Conservation (phyloP, 805 yeast species). For the Pichia ethanolica region DNA sequence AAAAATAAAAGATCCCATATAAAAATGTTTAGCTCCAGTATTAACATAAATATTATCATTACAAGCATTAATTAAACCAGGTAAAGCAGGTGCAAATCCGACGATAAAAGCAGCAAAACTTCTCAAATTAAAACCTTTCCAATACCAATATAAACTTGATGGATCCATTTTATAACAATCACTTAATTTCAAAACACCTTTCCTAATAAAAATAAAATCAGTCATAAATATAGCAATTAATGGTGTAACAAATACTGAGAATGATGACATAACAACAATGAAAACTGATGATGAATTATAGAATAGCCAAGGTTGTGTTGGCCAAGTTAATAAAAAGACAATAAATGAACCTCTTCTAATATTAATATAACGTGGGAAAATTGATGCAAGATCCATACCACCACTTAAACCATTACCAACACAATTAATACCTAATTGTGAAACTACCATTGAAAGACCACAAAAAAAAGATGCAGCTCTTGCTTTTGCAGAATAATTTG, state of each 20-base stretch:
- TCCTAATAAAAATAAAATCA: conserved; percentile 34
- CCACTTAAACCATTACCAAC: conserved; percentile 35
- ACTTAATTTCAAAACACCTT: conserved; percentile 26
- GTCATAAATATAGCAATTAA: conserved; percentile 30
- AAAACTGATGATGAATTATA: conserved; percentile 30
- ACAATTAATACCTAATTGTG: conserved; percentile 33
- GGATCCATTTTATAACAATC: conserved; percentile 10
- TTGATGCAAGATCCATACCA: conserved; percentile 43
- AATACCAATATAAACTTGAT: conserved; percentile 25
- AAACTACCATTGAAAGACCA: conserved; percentile 31
- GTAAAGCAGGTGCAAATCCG: conserved; percentile 16
- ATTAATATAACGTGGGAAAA: conserved; percentile 36
- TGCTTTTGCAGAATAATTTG: conserved; percentile 29
- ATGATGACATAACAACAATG: conserved; percentile 20
- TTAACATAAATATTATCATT: too few relatives aligned
- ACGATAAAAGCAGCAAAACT: conserved; percentile 11
- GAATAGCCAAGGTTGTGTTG: conserved; percentile 34
- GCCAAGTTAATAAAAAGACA: conserved; percentile 28
- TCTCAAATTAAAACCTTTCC: conserved; percentile 27
- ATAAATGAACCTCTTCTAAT: conserved; percentile 40
- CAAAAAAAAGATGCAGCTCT: conserved; percentile 47
- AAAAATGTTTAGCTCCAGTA: too few relatives aligned
- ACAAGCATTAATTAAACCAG: conserved; percentile 13
- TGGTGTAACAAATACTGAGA: conserved; percentile 32
- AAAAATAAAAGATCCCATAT: too few relatives aligned